Evolutionary conservation across 805 yeast species (phyloP).

Genomic region (Ogataea wickerhamii): DNA sequence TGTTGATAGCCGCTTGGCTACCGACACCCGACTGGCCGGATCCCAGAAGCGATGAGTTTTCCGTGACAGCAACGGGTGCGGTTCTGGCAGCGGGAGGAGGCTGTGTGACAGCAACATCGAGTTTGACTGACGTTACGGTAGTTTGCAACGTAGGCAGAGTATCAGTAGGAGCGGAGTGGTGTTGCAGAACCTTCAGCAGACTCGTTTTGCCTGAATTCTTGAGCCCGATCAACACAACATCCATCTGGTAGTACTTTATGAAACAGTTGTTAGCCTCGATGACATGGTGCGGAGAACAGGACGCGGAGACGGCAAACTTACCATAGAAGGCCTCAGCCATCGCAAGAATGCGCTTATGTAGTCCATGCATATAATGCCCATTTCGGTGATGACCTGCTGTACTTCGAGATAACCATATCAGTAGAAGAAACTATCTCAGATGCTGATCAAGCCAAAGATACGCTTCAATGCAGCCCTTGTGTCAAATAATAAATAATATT

Average conservation of each 20-base stretch:
- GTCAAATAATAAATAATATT: no score
- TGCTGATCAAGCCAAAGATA: no score
- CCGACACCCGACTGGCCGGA: background rate
- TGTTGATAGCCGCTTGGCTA: background rate
- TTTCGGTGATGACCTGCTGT: no score
- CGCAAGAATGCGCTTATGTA: background rate
- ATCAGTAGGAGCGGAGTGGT: constrained; percentile 9
- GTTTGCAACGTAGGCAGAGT: constrained; percentile 27
- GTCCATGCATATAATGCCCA: background rate
- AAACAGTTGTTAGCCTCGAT: background rate
- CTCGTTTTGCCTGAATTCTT: constrained; percentile 31
- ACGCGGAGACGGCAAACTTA: background rate
- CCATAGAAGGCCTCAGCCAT: background rate
- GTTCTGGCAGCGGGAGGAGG: constrained; percentile 4
- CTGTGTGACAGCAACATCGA: constrained; percentile 7
- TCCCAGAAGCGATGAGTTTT: background rate
- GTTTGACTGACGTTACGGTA: constrained; percentile 11
- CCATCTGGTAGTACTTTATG: constrained; percentile 24
- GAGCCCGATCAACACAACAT: constrained; percentile 28
- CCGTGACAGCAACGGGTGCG: background rate
- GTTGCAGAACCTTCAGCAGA: constrained; percentile 18
- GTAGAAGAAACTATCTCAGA: no score
- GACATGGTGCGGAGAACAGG: background rate
- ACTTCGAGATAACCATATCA: no score
- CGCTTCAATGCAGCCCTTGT: no score